Evolutionary conservation across 257 asterid genomes (phyloP), one percentile per base, ranked within the genome.

Genomic region (Nicotiana paniculata): DNA sequence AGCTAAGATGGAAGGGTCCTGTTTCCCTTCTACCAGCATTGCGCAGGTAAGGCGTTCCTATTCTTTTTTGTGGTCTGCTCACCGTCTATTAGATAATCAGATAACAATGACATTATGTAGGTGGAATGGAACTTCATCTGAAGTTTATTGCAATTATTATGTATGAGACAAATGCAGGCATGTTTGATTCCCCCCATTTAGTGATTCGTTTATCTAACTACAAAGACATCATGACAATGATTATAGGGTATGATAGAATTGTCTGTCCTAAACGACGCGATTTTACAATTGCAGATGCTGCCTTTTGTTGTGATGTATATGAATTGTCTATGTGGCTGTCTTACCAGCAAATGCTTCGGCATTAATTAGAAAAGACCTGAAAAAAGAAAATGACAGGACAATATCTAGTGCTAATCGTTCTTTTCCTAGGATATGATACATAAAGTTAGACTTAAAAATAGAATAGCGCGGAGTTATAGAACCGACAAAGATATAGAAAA

Each of bases 1-100:
- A 81, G 81, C 81, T 32, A 85, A 85, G 87, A 68, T 59, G 67
- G 62, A 54, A 66, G 80, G 6, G 48, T 43, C 53, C 13, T 51
- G 79, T 48, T 75, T 75, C 63, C 79, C 79, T 75, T 26, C 28
- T 51, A 75, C 79, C 43, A 51, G 26, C 79, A 48, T 37, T 48
- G 79, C 43, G 16, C 79, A 8, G 79, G 63, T 51, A 46, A 48
- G 63, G 63, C 63, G 63, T 51, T 51, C 17, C 80, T 75, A 24
- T 75, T 51, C 63, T 51, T 75, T 75, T 75, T 75, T 75, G 57
- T 51, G 39, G 33, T 26, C 37, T 26, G 26, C 5, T 51, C 80
- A 46, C 5, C 53, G 3, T 15, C 11, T 48, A 61, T 74, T 75
- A 30, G 51, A 48, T 72, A 46, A 72, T 72, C 61, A 72, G 79